These are phyloP conservation scores for Pseudogymnoascus sp. DNA, from an alignment of 2,329 filamentous ascomycete species.

Conservation along the genomic window DNA sequence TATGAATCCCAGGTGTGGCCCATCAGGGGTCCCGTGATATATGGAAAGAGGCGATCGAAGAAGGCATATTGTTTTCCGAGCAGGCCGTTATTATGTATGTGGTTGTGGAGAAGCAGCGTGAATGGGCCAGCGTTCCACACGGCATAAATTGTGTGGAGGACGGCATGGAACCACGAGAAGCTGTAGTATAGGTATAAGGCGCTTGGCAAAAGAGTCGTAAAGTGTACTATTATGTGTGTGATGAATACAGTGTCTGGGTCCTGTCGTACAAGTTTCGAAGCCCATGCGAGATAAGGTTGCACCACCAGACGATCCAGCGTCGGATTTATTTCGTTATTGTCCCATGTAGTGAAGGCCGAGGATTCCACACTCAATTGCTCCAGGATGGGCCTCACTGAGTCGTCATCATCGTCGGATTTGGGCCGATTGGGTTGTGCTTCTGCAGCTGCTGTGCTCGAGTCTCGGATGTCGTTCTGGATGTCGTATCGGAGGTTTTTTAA, in stretches of 20 bases:
- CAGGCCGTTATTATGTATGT: constrained; percentile 72
- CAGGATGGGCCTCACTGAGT: background rate
- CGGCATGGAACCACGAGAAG: constrained; percentile 63
- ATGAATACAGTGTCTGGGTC: constrained; percentile 72
- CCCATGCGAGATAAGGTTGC: constrained; percentile 53
- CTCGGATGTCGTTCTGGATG: constrained; percentile 8
- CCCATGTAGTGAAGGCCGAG: constrained; percentile 49
- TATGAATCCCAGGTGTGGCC: constrained; percentile 83
- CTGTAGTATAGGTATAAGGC: constrained; percentile 57
- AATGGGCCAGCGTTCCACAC: constrained; percentile 66
- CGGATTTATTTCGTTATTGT: constrained; percentile 39
- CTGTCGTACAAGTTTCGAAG: constrained; percentile 52
- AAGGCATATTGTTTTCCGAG: constrained; percentile 48
- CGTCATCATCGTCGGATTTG: background rate
- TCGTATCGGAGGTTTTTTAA: constrained; percentile 7
- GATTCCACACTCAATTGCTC: constrained; percentile 32
- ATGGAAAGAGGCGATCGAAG: constrained; percentile 64
- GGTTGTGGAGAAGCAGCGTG: constrained; percentile 78
- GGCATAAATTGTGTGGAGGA: constrained; percentile 61
- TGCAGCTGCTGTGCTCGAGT: constrained; percentile 4
- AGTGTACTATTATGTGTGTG: constrained; percentile 68
- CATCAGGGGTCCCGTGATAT: constrained; percentile 68
- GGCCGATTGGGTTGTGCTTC: background rate
- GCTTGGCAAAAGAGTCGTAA: constrained; percentile 62
- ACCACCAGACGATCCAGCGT: constrained; percentile 46